These are phyloP conservation scores for Nitzschia palea DNA, from an alignment of 108 stramenopile species.

Conservation along the genomic window DNA sequence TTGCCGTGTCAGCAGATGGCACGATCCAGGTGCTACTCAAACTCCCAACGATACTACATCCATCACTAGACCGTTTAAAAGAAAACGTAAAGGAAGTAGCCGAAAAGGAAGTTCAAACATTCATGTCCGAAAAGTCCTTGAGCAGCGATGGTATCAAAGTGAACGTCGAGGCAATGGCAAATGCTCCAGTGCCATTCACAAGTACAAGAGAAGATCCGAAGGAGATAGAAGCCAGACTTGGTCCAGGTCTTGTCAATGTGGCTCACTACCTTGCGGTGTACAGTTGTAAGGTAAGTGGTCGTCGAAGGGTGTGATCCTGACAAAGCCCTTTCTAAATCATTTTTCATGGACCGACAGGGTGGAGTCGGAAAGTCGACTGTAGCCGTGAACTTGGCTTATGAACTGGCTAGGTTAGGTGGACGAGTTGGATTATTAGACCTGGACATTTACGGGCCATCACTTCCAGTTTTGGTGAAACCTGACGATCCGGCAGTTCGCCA, in stretches of 20 bases:
- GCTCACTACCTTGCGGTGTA: constrained; percentile 84
- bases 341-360: constrained; percentile 60
- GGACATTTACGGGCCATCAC: constrained; percentile 96
- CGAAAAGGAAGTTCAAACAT: constrained; percentile 32
- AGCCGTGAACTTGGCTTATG: constrained; percentile 96
- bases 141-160: constrained; percentile 11
- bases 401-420: constrained; percentile 83
- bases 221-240: constrained; percentile 37
- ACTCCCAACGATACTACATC: constrained; percentile 73
- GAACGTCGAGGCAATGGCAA: constrained; percentile 33
- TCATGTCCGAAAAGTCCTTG: constrained; percentile 11
- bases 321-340: not conserved
- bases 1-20: constrained; percentile 22
- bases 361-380: constrained; percentile 99
- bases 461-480: constrained; percentile 82
- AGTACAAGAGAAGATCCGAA: constrained; percentile 36
- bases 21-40: constrained; percentile 52
- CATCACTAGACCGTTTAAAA: constrained; percentile 48
- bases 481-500: constrained; percentile 72
- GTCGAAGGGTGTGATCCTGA: not conserved
- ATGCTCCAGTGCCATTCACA: constrained; percentile 34
- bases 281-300: constrained; percentile 59
- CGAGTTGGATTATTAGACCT: constrained; percentile 96
- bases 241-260: constrained; percentile 69
- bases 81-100: constrained; percentile 36